These are phyloP conservation scores for Didymella exigua DNA, from an alignment of 2,329 filamentous ascomycete species.

Conservation along the genomic window DNA sequence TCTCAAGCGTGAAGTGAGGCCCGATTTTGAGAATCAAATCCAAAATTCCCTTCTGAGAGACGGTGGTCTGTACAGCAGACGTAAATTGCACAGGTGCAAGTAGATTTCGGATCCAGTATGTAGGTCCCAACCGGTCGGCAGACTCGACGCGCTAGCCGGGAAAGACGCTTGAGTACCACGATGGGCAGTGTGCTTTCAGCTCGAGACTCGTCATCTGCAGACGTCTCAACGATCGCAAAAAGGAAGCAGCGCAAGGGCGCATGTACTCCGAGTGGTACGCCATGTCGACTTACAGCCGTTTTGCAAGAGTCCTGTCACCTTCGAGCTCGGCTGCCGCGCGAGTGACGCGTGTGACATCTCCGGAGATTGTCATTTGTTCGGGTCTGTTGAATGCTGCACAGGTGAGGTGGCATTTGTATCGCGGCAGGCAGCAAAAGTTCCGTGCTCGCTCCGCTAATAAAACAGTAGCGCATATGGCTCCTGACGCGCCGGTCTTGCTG, in stretches of 20 bases:
- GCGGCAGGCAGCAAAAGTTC: neutral
- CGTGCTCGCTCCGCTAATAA: neutral
- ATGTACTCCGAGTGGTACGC: constrained; percentile 50
- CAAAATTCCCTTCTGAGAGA: constrained; percentile 14
- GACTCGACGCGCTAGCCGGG: constrained; percentile 1
- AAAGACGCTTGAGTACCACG: constrained; percentile 13
- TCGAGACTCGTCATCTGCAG: neutral
- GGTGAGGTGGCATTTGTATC: neutral
- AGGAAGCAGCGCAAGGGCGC: constrained; percentile 1
- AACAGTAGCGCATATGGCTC: constrained; percentile 14
- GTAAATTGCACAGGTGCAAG: constrained; percentile 52
- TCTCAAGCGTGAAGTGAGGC: constrained; percentile 52
- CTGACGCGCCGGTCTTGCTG: neutral
- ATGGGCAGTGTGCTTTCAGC: neutral
- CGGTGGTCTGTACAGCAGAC: constrained; percentile 45
- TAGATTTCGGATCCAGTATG: constrained; percentile 57
- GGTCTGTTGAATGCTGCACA: constrained; percentile 21
- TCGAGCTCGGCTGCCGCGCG: constrained; percentile 8
- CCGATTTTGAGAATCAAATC: constrained; percentile 53
- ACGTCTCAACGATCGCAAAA: neutral
- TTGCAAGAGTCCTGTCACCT: constrained; percentile 20
- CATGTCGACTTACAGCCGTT: constrained; percentile 42
- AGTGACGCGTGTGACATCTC: constrained; percentile 10
- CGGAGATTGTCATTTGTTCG: constrained; percentile 23
- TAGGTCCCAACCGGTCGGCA: neutral